These are phyloP conservation scores for Yamadazyma dendronema DNA, from an alignment of 1,139 yeast species.

Conservation along the genomic window DNA sequence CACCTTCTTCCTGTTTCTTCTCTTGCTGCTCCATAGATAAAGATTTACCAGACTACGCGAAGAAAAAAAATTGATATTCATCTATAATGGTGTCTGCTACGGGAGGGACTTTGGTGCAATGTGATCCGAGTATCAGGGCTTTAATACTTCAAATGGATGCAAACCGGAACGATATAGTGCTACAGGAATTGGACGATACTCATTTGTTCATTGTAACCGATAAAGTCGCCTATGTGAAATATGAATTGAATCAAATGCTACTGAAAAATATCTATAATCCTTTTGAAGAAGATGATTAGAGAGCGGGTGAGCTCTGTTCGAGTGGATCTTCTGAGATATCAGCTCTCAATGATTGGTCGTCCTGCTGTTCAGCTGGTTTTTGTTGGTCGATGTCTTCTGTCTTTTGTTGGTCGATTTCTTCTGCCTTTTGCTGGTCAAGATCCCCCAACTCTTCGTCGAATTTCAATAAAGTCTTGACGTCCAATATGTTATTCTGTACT, in stretches of 20 bases:
- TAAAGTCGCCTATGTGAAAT: constrained; percentile 72
- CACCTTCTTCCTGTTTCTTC: no score
- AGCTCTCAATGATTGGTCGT: constrained; percentile 1
- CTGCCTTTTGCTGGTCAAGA: not conserved
- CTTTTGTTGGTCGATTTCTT: not conserved
- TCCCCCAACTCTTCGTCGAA: constrained; percentile 14
- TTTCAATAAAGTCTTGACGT: constrained; percentile 17
- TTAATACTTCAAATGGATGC: constrained; percentile 79
- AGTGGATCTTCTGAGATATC: not conserved
- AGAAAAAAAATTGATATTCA: not conserved
- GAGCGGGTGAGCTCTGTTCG: constrained; percentile 1
- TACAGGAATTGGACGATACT: constrained; percentile 86
- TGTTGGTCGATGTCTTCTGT: not conserved
- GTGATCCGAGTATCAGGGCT: constrained; percentile 93
- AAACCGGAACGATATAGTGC: constrained; percentile 67
- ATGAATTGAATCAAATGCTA: constrained; percentile 69
- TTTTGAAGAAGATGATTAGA: constrained; percentile 57
- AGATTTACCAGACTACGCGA: not conserved
- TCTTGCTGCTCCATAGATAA: no score
- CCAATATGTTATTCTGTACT: constrained; percentile 13
- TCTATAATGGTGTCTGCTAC: constrained; percentile 43
- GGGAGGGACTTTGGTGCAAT: constrained; percentile 45
- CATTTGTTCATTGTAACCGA: constrained; percentile 78
- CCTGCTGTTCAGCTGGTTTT: no score
- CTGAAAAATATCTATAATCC: constrained; percentile 86